Evolutionary conservation across 2,329 filamentous ascomycete species (phyloP).

Genomic region (Trichoderma semiorbis): DNA sequence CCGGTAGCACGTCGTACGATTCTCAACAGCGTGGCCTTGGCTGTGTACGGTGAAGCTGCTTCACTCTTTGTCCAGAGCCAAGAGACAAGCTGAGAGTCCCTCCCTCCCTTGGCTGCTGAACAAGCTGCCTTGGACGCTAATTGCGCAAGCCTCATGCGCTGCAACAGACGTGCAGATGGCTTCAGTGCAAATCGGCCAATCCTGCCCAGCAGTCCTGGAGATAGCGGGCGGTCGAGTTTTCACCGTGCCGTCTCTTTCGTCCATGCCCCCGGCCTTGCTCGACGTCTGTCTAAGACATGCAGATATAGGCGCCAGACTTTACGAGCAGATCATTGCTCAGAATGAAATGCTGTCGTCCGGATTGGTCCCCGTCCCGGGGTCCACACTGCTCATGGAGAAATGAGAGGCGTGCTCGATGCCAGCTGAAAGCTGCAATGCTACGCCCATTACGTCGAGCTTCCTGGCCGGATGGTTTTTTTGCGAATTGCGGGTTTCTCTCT

Average conservation of each 20-base stretch:
- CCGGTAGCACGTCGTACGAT: background rate
- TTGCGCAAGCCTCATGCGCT: constrained; percentile 8
- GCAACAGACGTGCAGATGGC: constrained; percentile 9
- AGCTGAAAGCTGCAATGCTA: constrained; percentile 17
- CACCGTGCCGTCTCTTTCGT: background rate
- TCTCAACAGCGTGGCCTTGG: background rate
- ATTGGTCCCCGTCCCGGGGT: constrained; percentile 8
- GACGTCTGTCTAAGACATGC: constrained; percentile 14
- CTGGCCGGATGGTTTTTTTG: background rate
- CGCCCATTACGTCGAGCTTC: constrained; percentile 29
- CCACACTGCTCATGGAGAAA: constrained; percentile 9
- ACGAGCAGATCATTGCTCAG: constrained; percentile 15
- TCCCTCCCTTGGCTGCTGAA: background rate
- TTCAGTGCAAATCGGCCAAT: constrained; percentile 12
- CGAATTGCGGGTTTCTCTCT: background rate
- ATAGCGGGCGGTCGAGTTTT: background rate
- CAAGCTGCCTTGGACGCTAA: background rate
- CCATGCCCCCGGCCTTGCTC: constrained; percentile 5
- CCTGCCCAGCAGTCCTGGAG: constrained; percentile 8
- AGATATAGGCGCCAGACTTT: constrained; percentile 12
- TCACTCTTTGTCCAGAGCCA: background rate
- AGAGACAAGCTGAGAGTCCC: background rate
- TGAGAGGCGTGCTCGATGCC: constrained; percentile 18
- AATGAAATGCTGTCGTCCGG: background rate
- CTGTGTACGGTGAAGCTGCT: background rate